These are phyloP conservation scores for Trametes sanguinea DNA, from an alignment of 768 basidiomycete genomes.

Conservation along the genomic window DNA sequence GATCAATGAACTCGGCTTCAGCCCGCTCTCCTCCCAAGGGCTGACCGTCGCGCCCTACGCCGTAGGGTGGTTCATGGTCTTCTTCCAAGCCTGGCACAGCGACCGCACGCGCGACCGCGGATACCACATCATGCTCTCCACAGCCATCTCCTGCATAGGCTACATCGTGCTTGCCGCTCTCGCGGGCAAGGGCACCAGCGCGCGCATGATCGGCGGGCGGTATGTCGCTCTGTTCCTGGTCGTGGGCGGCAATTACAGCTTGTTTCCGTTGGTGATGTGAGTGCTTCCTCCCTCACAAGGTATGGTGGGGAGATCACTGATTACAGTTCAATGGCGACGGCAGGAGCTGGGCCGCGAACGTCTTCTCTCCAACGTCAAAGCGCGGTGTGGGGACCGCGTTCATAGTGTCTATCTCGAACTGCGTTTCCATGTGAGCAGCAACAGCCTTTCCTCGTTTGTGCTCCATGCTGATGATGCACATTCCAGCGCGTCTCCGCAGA, in stretches of 20 bases:
- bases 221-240: constrained; percentile 62
- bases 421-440: constrained; percentile 51
- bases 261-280: constrained; percentile 61
- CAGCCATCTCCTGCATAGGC: constrained; percentile 48
- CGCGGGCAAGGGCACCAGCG: constrained; percentile 34
- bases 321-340: not conserved
- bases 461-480: not conserved
- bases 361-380: constrained; percentile 60
- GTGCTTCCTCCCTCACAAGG: constrained; percentile 20
- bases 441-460: not conserved
- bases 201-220: constrained; percentile 53
- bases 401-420: constrained; percentile 60
- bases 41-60: constrained; percentile 59
- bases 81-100: constrained; percentile 56
- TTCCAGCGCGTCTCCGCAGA: constrained; percentile 53
- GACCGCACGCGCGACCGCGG: constrained; percentile 56
- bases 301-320: not conserved
- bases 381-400: constrained; percentile 62
- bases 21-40: constrained; percentile 57
- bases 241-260: constrained; percentile 53
- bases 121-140: constrained; percentile 55
- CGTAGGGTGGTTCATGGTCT: constrained; percentile 56
- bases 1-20: constrained; percentile 57
- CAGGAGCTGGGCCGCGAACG: constrained; percentile 63
- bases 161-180: constrained; percentile 55